These are phyloP conservation scores for Xylaria sp. DNA, from an alignment of 2,329 filamentous ascomycete genomes.

Conservation along the genomic window DNA sequence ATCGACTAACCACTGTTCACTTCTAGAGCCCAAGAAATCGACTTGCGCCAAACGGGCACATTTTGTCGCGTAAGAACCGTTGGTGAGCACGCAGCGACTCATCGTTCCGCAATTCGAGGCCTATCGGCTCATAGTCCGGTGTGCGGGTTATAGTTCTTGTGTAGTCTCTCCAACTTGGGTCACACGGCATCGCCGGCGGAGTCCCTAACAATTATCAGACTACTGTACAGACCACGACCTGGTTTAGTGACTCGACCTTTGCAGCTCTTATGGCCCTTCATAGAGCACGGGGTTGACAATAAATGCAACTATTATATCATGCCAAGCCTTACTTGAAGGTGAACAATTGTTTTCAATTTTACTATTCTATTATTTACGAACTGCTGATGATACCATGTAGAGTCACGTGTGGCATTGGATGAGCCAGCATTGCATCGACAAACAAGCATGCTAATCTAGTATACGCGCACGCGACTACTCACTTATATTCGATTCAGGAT, in stretches of 20 bases:
- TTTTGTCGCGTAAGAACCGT: constrained; percentile 23
- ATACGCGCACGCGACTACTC: background rate
- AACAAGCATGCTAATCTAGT: background rate
- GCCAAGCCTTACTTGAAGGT: background rate
- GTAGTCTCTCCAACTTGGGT: constrained; percentile 31
- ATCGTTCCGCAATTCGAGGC: constrained; percentile 6
- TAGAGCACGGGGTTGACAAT: background rate
- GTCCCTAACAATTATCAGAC: constrained; percentile 44
- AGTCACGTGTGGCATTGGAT: constrained; percentile 21
- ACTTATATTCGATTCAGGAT: background rate
- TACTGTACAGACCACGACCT: background rate
- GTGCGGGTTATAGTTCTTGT: constrained; percentile 24
- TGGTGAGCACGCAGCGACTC: constrained; percentile 20
- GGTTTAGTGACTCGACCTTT: background rate
- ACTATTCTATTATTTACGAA: too few species aligned
- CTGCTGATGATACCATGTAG: background rate
- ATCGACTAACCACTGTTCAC: constrained; percentile 24
- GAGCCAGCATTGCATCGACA: constrained; percentile 8
- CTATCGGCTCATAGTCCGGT: constrained; percentile 36
- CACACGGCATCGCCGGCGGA: constrained; percentile 48
- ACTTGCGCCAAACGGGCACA: constrained; percentile 22
- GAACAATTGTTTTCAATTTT: background rate
- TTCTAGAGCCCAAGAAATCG: constrained; percentile 17
- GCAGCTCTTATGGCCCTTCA: background rate
- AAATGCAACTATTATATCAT: background rate